A percentile compares a stretch with the other conserved stretches of the same genome.
phyloP scores from a whole-genome alignment of 2,329 filamentous ascomycete genomes.

The Tolypocladium cylindrosporum region DNA sequence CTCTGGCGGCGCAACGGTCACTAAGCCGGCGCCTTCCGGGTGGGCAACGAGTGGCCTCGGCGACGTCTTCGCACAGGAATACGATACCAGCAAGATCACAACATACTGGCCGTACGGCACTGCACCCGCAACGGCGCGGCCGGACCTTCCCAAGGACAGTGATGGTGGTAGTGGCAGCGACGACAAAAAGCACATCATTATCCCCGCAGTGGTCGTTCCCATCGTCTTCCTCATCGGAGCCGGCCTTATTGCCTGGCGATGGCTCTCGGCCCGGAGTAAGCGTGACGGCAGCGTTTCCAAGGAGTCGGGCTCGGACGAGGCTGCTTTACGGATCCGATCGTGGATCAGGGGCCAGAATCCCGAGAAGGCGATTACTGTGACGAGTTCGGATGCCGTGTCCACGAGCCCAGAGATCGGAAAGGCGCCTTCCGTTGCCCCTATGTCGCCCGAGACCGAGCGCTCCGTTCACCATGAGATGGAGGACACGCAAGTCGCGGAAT shows the following conservation, averaged over 20 bases:
- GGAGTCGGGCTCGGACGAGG: slow-evolving; percentile 33
- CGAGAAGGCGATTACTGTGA: slow-evolving; percentile 34
- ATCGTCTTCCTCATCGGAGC: background rate
- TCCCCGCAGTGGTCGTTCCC: slow-evolving; percentile 8
- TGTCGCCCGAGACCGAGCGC: slow-evolving; percentile 1
- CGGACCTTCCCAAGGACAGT: slow-evolving; percentile 5
- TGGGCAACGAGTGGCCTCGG: slow-evolving; percentile 41
- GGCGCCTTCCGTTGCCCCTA: slow-evolving; percentile 14
- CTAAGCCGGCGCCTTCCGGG: slow-evolving; percentile 47
- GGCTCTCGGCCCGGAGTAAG: slow-evolving; percentile 39
- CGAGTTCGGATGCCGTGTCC: slow-evolving; percentile 30
- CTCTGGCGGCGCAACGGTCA: slow-evolving; percentile 60
- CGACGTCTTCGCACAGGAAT: slow-evolving; percentile 43
- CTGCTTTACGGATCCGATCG: slow-evolving; percentile 34
- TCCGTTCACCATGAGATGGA: slow-evolving; percentile 28
- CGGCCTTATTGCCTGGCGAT: slow-evolving; percentile 36
- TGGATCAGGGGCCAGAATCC: slow-evolving; percentile 40
- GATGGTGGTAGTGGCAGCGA: slow-evolving; percentile 16
- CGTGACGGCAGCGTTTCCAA: slow-evolving; percentile 17
- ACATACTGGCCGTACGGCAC: slow-evolving; percentile 50
- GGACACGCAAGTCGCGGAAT: slow-evolving; percentile 33
- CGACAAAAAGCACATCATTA: slow-evolving; percentile 5
- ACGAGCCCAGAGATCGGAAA: slow-evolving; percentile 27
- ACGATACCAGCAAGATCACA: slow-evolving; percentile 45
- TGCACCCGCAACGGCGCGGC: slow-evolving; percentile 5